These are phyloP conservation scores for Pneumocystis murina DNA, from an alignment of 1,139 yeast genomes.

Conservation along the genomic window DNA sequence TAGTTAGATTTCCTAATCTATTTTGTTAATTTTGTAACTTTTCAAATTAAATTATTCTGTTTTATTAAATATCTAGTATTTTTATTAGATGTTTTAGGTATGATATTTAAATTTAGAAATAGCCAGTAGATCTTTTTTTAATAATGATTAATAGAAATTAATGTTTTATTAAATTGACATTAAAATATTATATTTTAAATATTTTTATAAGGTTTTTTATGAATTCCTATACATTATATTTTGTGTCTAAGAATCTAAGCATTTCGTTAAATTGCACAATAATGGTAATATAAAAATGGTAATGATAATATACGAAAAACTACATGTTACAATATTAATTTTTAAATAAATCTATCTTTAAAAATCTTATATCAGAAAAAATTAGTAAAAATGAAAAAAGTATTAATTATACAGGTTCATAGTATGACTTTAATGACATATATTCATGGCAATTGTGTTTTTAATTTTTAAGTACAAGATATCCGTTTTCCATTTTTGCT, in stretches of 20 bases:
- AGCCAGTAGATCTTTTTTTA: no score
- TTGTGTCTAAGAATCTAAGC: constrained; percentile 49
- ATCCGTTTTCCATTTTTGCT: constrained; percentile 1
- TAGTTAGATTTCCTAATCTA: not conserved
- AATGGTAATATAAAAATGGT: constrained; percentile 37
- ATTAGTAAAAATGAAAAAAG: not conserved
- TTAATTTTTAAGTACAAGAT: not conserved
- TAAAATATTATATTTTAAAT: not conserved
- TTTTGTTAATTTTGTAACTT: not conserved
- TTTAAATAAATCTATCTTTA: constrained; percentile 64
- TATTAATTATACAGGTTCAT: not conserved
- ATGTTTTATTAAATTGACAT: constrained; percentile 3
- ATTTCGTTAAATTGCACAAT: constrained; percentile 46
- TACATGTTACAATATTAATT: constrained; percentile 66
- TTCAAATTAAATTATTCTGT: not conserved
- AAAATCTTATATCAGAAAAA: not conserved
- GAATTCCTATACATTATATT: constrained; percentile 20
- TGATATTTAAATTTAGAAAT: no score
- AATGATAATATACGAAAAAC: constrained; percentile 66
- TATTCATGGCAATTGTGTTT: not conserved
- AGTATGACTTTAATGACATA: not conserved
- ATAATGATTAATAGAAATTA: no score
- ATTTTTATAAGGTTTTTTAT: not conserved
- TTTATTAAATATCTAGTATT: not conserved
- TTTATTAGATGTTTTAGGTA: not conserved